phyloP scores from a whole-genome alignment of 192 early-diverging fungal species.

The Entomortierella beljakovae region DNA sequence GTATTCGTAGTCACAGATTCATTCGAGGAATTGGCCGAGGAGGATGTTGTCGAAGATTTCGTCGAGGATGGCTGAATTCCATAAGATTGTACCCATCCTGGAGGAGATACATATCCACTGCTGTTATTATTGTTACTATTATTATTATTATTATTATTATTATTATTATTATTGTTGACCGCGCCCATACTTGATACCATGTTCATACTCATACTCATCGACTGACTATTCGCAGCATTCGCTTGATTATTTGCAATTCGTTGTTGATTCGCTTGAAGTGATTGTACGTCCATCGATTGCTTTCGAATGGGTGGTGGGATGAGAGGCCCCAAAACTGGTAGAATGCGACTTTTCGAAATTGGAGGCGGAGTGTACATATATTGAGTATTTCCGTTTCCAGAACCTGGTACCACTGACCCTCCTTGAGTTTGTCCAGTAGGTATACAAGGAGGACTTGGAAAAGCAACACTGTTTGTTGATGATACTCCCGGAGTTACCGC shows the following conservation, averaged over 20 bases:
- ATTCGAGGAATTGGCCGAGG: not conserved
- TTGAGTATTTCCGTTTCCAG: not conserved
- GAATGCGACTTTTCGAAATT: constrained; percentile 25
- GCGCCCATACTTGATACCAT: not conserved
- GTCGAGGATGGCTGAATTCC: too few relatives aligned
- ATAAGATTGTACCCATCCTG: too few relatives aligned
- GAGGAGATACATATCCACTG: too few relatives aligned
- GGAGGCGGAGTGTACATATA: constrained; percentile 19
- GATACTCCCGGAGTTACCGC: not conserved
- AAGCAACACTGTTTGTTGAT: too few relatives aligned
- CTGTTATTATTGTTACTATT: too few relatives aligned
- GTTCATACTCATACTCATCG: not conserved
- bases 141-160: not conserved
- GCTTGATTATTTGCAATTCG: not conserved
- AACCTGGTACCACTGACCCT: not conserved
- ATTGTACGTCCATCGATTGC: constrained; percentile 20
- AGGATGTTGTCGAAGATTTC: not conserved
- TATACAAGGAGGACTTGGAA: too few relatives aligned
- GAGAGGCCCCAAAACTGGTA: not conserved
- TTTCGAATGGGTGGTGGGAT: constrained; percentile 13
- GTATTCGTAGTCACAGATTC: not conserved
- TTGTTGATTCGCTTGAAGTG: constrained; percentile 5
- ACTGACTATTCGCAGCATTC: not conserved
- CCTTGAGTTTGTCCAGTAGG: not conserved
- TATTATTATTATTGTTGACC: not conserved